A percentile compares a stretch with the other conserved stretches of the same genome.
These are phyloP conservation scores for Aurantiochytrium sp. DNA, from an alignment of 108 stramenopile genomes.

Conservation along the genomic window DNA sequence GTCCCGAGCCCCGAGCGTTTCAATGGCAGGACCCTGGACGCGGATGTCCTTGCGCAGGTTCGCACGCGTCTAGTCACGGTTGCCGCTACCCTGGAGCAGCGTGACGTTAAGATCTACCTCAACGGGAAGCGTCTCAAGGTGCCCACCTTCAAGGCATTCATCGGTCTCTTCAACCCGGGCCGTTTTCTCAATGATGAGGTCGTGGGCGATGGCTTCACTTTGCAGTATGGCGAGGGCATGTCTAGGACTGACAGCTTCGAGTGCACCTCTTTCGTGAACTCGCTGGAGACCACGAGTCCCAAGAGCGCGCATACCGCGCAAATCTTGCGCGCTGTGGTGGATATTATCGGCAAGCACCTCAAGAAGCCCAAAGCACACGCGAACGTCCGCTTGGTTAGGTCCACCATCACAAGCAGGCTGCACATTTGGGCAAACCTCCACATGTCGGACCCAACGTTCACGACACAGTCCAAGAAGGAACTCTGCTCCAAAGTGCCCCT, in stretches of 20 bases:
- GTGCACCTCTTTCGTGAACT: not conserved
- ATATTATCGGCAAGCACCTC: not conserved
- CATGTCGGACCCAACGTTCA: not conserved
- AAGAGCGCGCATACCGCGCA: not conserved
- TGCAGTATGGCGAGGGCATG: not conserved
- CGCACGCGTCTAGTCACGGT: not conserved
- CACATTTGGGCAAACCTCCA: not conserved
- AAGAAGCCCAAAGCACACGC: not conserved
- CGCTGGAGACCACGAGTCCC: not conserved
- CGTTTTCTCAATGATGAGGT: not conserved
- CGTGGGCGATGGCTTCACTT: not conserved
- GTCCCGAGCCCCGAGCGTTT: not conserved
- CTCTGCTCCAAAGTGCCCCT: not conserved
- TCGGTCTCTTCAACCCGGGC: not conserved
- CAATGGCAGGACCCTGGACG: not conserved
- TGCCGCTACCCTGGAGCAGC: not conserved
- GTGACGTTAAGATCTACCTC: not conserved
- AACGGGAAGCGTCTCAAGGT: not conserved
- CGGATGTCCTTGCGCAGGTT: not conserved
- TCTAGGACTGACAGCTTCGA: not conserved
- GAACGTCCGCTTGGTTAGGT: not conserved
- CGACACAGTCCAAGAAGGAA: not conserved
- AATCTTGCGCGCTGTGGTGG: not conserved
- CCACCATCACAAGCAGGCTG: not conserved
- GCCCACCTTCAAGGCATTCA: not conserved